Percentiles rank a stretch among this genome's conserved stretches.
Evolutionary conservation across 192 early-diverging fungal species (phyloP).

Genomic region (Dimargaris xerosporica): DNA sequence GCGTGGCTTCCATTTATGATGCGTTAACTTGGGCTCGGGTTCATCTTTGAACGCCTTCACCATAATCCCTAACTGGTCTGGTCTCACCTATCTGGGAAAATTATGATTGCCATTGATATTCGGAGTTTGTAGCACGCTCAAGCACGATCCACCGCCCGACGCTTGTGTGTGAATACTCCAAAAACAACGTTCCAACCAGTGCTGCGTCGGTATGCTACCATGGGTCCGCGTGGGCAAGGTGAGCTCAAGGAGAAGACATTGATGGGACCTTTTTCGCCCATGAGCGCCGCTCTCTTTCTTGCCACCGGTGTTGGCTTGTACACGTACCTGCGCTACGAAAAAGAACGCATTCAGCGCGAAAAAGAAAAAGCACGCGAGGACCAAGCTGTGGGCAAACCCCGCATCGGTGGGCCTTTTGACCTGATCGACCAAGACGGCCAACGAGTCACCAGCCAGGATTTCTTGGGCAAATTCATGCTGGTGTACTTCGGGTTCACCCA

Average conservation of each 20-base stretch:
- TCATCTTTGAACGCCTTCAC: too few species aligned
- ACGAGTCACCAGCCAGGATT: constrained; percentile 53
- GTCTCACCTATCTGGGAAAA: too few species aligned
- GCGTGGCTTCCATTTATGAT: too few species aligned
- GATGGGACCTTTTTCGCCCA: constrained; percentile 3
- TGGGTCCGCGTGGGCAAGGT: neutral
- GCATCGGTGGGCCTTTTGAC: constrained; percentile 79
- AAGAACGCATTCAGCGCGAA: constrained; percentile 27
- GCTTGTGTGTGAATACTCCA: neutral
- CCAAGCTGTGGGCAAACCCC: constrained; percentile 56
- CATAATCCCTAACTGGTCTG: too few species aligned
- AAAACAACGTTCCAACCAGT: neutral
- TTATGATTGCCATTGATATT: too few species aligned
- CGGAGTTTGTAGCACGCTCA: too few species aligned
- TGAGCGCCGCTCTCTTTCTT: constrained; percentile 24
- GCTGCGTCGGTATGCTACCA: neutral
- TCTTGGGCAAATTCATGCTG: constrained; percentile 71
- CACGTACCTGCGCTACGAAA: constrained; percentile 39
- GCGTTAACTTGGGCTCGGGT: too few species aligned
- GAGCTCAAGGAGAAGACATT: neutral
- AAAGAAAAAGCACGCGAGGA: constrained; percentile 21
- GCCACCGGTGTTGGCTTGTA: constrained; percentile 31
- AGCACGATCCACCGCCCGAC: too few species aligned
- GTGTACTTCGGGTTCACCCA: constrained; percentile 99
- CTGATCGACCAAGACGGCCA: constrained; percentile 69